A percentile compares a stretch with the other conserved stretches of the same genome.
Conservation (phyloP, 768 basidiomycete genomes). For the Pulveroboletus ravenelii region DNA sequence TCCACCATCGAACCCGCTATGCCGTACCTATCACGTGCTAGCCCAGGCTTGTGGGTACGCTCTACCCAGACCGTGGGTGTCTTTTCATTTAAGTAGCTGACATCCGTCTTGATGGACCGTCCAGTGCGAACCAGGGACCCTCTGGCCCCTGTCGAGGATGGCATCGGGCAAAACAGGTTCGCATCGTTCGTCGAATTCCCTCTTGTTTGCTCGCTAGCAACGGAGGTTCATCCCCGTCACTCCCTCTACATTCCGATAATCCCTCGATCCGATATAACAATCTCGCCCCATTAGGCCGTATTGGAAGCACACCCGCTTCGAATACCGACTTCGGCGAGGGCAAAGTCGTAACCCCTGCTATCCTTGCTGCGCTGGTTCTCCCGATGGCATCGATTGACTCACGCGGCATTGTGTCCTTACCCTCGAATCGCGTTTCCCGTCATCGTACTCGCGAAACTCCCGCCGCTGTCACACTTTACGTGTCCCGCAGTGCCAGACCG, state of each 20-base stretch:
- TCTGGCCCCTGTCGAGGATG: conserved; percentile 3
- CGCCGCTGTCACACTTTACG: conserved; percentile 31
- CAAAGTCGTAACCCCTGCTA: conserved; percentile 12
- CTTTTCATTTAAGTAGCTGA: not conserved
- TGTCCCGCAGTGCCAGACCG: conserved; percentile 10
- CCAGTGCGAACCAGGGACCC: no score
- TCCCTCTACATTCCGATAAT: conserved; percentile 11
- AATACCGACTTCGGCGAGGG: conserved; percentile 11
- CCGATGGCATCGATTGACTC: conserved; percentile 30
- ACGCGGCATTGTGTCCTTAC: conserved; percentile 18
- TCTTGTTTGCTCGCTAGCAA: conserved; percentile 21
- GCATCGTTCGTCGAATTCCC: conserved; percentile 16
- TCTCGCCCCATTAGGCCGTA: conserved; percentile 12
- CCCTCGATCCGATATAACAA: conserved; percentile 19
- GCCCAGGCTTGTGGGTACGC: not conserved
- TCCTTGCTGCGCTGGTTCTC: conserved; percentile 14
- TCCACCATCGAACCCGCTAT: conserved; percentile 11
- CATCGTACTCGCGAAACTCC: conserved; percentile 14
- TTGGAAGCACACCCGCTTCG: conserved; percentile 7
- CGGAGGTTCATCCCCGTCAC: conserved; percentile 26
- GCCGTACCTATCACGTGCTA: conserved; percentile 16
- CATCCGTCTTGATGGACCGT: not conserved
- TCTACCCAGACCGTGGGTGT: not conserved
- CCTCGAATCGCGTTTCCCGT: conserved; percentile 27
- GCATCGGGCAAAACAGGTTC: conserved; percentile 2